Evolutionary conservation across 257 asterid species (phyloP), one percentile per base, ranked within the genome.

Genomic region (Cordia subcordata): DNA sequence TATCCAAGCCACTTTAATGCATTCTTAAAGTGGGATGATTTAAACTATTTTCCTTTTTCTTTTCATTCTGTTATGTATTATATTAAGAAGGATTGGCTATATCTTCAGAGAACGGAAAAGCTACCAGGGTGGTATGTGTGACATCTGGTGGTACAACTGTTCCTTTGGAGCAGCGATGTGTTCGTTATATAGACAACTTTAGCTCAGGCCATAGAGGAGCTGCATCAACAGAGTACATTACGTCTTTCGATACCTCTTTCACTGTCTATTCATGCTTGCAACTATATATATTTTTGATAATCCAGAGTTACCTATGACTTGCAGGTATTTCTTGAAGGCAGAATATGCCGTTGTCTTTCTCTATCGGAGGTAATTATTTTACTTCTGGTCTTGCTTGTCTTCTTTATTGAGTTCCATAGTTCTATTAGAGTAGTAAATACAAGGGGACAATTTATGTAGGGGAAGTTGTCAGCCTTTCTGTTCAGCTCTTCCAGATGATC

Each of bases 141-240:
- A 88, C 99, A 69, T 86, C 97, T 62, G 99, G 99, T 57, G 96
- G 99, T 55, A 92, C 99, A 61, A 84, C 96, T 11, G 99, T 92
- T 71, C 99, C 99, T 66, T 75, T 92, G 76, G 99, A 92, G 66
- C 88, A 72, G 55, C 77, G 86, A n/a, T 85, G 94, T 72, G 99
- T 92, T 64, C 97, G 99, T 58, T 92, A 75, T 63, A 88, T 92
- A 51, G 97, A 92, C 79, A 92, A 92, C 70, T 92, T 92, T 75
- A 83, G 95, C 87, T 92, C 97, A 32, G 97, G 99, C 63, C 94
- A 85, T 62, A 75, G 96, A 79, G 99, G 96, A 80, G 93, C 96
- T 66, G 87, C 99, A 62, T 88, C 99, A 53, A 87, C 97, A 0
- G 97, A 92, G 99, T 92, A 84, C 75, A 64, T 54, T 39, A 37